Base-by-base conservation (phyloP, 345 rosid genomes). In the Arabidopsis thaliana region DNA sequence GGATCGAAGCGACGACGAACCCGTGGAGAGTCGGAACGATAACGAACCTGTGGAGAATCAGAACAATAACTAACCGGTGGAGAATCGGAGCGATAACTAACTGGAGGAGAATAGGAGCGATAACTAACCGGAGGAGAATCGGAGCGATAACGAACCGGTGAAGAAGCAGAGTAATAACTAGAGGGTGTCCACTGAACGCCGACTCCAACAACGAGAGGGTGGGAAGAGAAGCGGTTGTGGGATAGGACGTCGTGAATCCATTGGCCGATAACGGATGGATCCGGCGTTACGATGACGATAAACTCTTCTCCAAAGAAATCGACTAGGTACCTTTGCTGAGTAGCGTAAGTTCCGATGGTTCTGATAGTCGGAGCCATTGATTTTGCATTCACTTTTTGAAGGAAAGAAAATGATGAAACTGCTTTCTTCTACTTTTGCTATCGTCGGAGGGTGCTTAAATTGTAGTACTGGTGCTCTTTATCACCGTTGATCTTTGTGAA, bases 401-500 rank as follows among this genome's bases (percentile, higher is more conserved):
- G 1, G 57, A 51, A n/a, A 10, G 57, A 24, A 24, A 10, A 46
- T 7, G 7, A 24, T 24, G 0, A 49, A 50, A 51, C 11, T 23
- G 7, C 32, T 28, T 28, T 28, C 1, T 49, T 20, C 12, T 51
- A 25, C 28, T 51, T 9, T 53, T 55, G 34, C 5, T 52, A 25
- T 51, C 13, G 59, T 5, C 7, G 16, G 34, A 52, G 16, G 59
- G 16, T 25, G 12, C 24, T 56, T 57, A 33, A 36, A 33, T 59
- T 2, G n/a, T 20, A 2, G n/a, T 7, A 23, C 7, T 0, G 30
- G 12, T 33, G 24, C 33, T 60, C 28, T 37, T 51, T 23, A n/a
- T 40, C 65, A 60, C 65, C 66, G 49, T 61, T 61, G 66, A 61
- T 61, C 66, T 61, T 13, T 23, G 40, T 55, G 3, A 30, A 60